Evolutionary conservation across 208 protist species (phyloP).

Genomic region (Trypanosoma brucei): DNA sequence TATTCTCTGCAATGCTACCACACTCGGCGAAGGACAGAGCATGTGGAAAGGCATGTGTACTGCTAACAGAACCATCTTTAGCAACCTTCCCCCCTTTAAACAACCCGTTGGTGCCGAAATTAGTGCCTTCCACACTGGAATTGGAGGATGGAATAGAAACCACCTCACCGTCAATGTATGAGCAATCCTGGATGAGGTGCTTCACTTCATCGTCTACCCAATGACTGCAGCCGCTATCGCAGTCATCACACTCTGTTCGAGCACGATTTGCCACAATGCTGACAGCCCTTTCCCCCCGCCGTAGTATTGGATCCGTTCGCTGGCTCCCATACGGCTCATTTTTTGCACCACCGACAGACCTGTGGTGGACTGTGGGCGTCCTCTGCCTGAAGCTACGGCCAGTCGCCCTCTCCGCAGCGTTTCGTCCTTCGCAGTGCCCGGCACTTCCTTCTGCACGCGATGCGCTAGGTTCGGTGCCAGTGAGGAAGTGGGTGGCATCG

Average conservation of each 20-base stretch:
- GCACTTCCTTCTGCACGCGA: background rate
- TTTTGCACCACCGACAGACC: background rate
- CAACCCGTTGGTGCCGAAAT: background rate
- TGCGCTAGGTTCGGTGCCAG: background rate
- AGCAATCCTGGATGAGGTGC: constrained; percentile 16
- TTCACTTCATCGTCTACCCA: constrained; percentile 22
- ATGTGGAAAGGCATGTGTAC: background rate
- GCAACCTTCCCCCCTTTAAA: constrained; percentile 15
- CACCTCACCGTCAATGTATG: constrained; percentile 17
- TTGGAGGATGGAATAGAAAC: constrained; percentile 5
- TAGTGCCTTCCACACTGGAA: background rate
- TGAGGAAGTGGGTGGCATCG: constrained; percentile 5
- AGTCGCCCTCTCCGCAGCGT: background rate
- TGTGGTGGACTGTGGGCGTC: background rate
- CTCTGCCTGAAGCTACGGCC: background rate
- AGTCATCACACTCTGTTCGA: background rate
- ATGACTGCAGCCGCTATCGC: constrained; percentile 5
- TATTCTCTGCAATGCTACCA: background rate
- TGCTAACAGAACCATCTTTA: constrained; percentile 13
- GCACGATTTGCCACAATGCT: background rate
- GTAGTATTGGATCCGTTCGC: background rate
- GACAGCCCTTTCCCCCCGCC: background rate
- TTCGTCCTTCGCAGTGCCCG: background rate
- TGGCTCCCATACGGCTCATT: background rate
- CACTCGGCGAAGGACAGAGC: background rate